Percentiles rank a stretch among this genome's conserved stretches.
These are phyloP conservation scores for Tricholoma bakamatsutake DNA, from an alignment of 768 basidiomycete genomes.

Conservation along the genomic window DNA sequence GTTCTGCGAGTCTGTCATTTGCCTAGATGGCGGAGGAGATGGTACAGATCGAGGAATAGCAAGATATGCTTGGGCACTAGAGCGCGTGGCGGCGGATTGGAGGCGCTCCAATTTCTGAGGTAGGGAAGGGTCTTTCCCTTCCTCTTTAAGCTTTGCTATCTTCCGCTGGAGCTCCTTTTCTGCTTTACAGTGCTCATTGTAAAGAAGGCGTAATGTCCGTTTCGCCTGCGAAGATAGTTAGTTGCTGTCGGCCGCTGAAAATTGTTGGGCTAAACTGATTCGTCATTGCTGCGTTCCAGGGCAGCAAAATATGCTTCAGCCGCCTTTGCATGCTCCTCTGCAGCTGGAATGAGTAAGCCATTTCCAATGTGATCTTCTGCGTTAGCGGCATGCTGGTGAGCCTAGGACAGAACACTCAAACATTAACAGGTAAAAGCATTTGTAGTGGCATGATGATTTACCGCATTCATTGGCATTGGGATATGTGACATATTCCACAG, in stretches of 20 bases:
- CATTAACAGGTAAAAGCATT: neutral
- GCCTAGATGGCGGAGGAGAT: constrained; percentile 40
- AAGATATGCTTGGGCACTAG: constrained; percentile 20
- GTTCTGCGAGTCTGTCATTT: constrained; percentile 49
- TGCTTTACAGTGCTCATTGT: constrained; percentile 68
- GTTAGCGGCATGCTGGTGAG: constrained; percentile 76
- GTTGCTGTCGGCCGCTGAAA: constrained; percentile 3
- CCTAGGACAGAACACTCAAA: constrained; percentile 35
- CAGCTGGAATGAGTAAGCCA: constrained; percentile 66
- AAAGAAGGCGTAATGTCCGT: constrained; percentile 68
- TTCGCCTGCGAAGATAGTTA: constrained; percentile 51
- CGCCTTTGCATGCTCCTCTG: constrained; percentile 70
- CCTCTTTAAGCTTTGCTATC: constrained; percentile 65
- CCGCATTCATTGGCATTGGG: constrained; percentile 48
- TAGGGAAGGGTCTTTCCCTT: constrained; percentile 70
- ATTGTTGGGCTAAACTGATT: constrained; percentile 44
- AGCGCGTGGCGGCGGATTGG: constrained; percentile 20
- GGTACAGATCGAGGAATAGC: constrained; percentile 34
- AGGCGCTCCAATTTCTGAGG: constrained; percentile 52
- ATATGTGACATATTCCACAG: constrained; percentile 16
- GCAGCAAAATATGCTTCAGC: constrained; percentile 72
- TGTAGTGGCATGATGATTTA: constrained; percentile 21
- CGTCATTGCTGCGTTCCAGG: constrained; percentile 66
- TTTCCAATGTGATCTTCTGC: constrained; percentile 66
- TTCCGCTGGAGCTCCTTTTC: constrained; percentile 66